Conservation (phyloP, 768 basidiomycete species). For the Tulasnella sp. region DNA sequence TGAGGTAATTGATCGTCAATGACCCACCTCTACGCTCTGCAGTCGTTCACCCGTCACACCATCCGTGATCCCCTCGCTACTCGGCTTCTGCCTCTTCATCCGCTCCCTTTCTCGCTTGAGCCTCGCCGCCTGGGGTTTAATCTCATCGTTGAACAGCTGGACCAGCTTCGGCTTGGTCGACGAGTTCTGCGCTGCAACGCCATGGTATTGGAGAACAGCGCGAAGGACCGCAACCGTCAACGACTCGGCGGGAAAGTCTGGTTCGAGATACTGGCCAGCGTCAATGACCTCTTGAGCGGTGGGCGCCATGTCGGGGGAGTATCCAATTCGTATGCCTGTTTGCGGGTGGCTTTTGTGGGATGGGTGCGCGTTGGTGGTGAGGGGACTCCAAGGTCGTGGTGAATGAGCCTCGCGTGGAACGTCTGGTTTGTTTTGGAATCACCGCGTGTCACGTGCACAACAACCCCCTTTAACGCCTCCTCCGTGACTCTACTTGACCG, state of each 20-base stretch:
- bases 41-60: slow-evolving; percentile 49
- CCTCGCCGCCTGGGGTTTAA: slow-evolving; percentile 45
- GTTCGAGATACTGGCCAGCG: slow-evolving; percentile 65
- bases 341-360: not conserved
- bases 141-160: slow-evolving; percentile 63
- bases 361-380: no score
- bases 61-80: slow-evolving; percentile 72
- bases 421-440: no score
- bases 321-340: not conserved
- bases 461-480: no score
- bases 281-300: slow-evolving; percentile 67
- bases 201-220: slow-evolving; percentile 65
- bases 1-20: not conserved
- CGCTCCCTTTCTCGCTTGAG: slow-evolving; percentile 52
- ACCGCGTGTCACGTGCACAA: no score
- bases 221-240: slow-evolving; percentile 74
- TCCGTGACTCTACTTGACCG: no score
- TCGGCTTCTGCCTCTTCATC: slow-evolving; percentile 57
- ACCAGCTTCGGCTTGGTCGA: slow-evolving; percentile 70
- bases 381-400: no score
- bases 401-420: no score
- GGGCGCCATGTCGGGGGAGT: not conserved
- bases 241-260: slow-evolving; percentile 57
- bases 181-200: slow-evolving; percentile 57
- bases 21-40: slow-evolving; percentile 2